phyloP scores from a whole-genome alignment of 139 green algal species.

The Medakamo hakoo region DNA sequence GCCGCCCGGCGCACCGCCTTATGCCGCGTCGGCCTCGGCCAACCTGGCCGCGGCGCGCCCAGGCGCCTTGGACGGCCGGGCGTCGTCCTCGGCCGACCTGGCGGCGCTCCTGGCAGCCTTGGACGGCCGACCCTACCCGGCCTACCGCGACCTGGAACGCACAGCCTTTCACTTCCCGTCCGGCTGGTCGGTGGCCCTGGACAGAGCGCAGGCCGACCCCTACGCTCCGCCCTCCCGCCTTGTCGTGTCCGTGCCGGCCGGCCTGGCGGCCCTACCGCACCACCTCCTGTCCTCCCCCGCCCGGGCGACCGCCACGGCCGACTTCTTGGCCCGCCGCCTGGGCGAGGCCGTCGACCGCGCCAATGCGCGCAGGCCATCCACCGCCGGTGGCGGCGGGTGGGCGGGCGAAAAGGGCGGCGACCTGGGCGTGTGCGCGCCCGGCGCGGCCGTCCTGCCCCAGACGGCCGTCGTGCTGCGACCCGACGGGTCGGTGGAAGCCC shows the following conservation, averaged over 20 bases:
- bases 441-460: slow-evolving; percentile 46
- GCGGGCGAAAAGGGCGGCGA: slow-evolving; percentile 49
- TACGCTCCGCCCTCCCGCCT: slow-evolving; percentile 22
- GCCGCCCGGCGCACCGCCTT: background rate
- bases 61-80: background rate
- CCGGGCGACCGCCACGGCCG: slow-evolving; percentile 24
- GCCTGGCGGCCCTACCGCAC: slow-evolving; percentile 9
- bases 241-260: slow-evolving; percentile 22
- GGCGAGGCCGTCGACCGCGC: slow-evolving; percentile 11
- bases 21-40: no score
- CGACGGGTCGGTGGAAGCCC: slow-evolving; percentile 28
- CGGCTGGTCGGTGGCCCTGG: no score
- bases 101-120: slow-evolving; percentile 30
- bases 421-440: slow-evolving; percentile 36
- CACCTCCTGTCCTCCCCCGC: slow-evolving; percentile 5
- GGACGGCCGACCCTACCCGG: slow-evolving; percentile 29
- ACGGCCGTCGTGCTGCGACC: slow-evolving; percentile 26
- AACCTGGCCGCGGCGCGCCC: no score
- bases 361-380: background rate
- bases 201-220: slow-evolving; percentile 31
- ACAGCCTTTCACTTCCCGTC: no score
- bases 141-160: slow-evolving; percentile 11
- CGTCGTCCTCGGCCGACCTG: slow-evolving; percentile 20
- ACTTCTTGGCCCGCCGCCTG: slow-evolving; percentile 46
- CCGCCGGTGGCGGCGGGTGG: slow-evolving; percentile 34